Conservation (phyloP, 2,329 filamentous ascomycete species). For the Chaetomiaceae sp. region DNA sequence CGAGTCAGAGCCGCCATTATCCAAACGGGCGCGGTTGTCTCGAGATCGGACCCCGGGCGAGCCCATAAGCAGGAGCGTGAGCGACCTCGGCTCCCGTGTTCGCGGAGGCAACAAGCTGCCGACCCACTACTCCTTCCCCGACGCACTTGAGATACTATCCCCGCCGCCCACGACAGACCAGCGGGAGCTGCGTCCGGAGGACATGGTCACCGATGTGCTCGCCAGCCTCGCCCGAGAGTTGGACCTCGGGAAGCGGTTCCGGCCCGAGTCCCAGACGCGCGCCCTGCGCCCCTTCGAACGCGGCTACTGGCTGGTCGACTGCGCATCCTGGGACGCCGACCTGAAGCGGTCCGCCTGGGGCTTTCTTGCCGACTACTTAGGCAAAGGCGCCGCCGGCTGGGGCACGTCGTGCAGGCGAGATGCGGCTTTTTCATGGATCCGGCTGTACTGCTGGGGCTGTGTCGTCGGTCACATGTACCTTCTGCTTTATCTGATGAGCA, state of each 20-base stretch:
- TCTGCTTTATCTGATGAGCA: conserved; percentile 65
- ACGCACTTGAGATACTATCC: conserved; percentile 45
- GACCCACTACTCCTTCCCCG: conserved; percentile 21
- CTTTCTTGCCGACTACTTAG: conserved; percentile 55
- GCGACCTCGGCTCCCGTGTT: conserved; percentile 28
- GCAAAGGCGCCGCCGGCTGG: conserved; percentile 58
- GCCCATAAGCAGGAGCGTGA: conserved; percentile 28
- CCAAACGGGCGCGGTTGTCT: conserved; percentile 24
- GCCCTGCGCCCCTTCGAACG: conserved; percentile 57
- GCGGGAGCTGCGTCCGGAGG: conserved; percentile 35
- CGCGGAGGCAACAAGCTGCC: background rate
- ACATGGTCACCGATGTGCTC: conserved; percentile 52
- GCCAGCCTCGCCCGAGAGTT: conserved; percentile 47
- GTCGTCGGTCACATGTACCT: conserved; percentile 68
- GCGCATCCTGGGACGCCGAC: conserved; percentile 44
- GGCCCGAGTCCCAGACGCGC: conserved; percentile 43
- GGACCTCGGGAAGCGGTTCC: conserved; percentile 47
- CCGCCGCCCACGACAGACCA: conserved; percentile 47
- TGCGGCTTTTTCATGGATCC: conserved; percentile 42
- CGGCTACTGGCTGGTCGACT: conserved; percentile 69
- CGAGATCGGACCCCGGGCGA: conserved; percentile 17
- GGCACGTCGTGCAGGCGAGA: conserved; percentile 54
- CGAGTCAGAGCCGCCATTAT: conserved; percentile 31
- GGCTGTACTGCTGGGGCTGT: conserved; percentile 74
- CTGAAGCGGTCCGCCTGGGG: conserved; percentile 53